Evolutionary conservation across 2,329 filamentous ascomycete genomes (phyloP).

Genomic region (Malbranchea zuffiana): DNA sequence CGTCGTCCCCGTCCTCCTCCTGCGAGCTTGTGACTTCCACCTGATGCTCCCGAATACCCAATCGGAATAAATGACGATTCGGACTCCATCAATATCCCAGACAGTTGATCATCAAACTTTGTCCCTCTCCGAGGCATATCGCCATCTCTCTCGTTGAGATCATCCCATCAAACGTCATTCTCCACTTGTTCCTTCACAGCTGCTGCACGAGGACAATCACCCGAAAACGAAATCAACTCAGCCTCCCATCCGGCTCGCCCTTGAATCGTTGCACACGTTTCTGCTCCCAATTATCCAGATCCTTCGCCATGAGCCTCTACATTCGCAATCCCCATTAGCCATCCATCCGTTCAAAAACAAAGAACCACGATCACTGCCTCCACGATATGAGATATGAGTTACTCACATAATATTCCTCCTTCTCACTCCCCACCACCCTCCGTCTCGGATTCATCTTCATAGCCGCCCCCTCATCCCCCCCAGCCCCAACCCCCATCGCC

Average conservation of each 20-base stretch:
- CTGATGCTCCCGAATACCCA: no score
- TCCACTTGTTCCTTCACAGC: no score
- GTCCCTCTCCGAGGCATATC: no score
- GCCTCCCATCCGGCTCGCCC: conserved; percentile 77
- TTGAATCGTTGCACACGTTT: conserved; percentile 81
- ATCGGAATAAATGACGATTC: no score
- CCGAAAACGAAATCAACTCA: no score
- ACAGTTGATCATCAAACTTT: no score
- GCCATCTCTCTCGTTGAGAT: no score
- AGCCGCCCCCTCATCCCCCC: conserved; percentile 68
- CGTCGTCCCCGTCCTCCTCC: no score
- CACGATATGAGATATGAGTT: not conserved
- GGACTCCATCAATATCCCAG: no score
- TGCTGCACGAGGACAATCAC: no score
- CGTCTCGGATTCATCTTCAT: conserved; percentile 43
- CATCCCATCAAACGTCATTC: no score
- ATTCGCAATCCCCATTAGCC: conserved; percentile 1
- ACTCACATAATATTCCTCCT: conserved; percentile 39
- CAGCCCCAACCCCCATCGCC: conserved; percentile 54
- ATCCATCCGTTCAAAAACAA: not conserved
- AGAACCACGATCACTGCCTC: not conserved
- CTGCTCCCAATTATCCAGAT: conserved; percentile 94
- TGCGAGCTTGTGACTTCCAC: no score
- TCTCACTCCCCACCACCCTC: conserved; percentile 33
- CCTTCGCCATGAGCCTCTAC: conserved; percentile 71